Evolutionary conservation across 2,329 filamentous ascomycete genomes (phyloP), one percentile per base, ranked within the genome.

Genomic region (Arachnomyces sp.): DNA sequence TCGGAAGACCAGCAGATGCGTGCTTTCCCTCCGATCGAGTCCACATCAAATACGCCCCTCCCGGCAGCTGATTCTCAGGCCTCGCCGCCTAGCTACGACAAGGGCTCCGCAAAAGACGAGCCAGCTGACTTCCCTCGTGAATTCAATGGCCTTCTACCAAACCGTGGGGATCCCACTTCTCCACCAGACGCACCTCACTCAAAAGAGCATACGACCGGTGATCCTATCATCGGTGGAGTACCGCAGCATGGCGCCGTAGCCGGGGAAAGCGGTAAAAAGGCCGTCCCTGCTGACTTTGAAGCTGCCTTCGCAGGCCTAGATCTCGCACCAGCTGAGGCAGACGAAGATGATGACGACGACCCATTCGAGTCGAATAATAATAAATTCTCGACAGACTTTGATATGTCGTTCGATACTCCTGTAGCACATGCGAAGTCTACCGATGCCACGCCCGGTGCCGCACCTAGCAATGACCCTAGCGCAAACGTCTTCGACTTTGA

Each of bases 341-440:
- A 50, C 17, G 53, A 55, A 17, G 61, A 67, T 15, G 57, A 61
- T 16, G 79, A 75, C 1, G 85, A 89, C 43, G 84, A 90, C 43
- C 57, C 63, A 38, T 54, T 55, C 15, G 58, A 58, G 31, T 50
- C 54, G 15, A 47, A 51, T 6, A 51, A 56, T 15, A 53, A 55
- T 18, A 63, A 61, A 40, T 56, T 56, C 34, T 46, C 55, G 8
- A 48, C 54, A 2, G 63, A 67, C 37, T 70, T 70, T 44, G 66
- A 70, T 43, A 67, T 69, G 37, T 64, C 64, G 2, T 70, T 70
- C 43, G 66, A 68, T 39, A 58, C 62, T 5, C 64, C 65, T 17
- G 51, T 58, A 9, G 55, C 57, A 11, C 53, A 50, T 5, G 35
- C 49, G 16, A 48, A 58, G 30, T 49, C 55, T 17, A 52, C 48